These are phyloP conservation scores for Russula sp. DNA, from an alignment of 768 basidiomycete genomes.

Conservation along the genomic window DNA sequence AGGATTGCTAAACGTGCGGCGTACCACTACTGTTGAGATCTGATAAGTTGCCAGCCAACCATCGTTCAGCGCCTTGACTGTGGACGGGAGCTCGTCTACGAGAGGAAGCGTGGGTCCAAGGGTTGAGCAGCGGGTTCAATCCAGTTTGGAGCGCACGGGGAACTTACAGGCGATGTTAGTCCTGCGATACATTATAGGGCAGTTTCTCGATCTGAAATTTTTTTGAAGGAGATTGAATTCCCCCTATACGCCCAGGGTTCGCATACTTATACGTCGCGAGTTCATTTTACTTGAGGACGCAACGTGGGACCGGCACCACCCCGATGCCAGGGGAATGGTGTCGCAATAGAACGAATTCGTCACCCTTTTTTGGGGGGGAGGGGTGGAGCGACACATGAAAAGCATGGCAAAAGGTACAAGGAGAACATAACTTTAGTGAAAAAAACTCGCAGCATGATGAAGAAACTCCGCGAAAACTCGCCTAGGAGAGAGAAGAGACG, in stretches of 20 bases:
- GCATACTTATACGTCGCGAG: constrained; percentile 4
- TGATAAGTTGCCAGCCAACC: constrained; percentile 19
- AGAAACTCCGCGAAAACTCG: constrained; percentile 1
- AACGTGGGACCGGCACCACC: constrained; percentile 3
- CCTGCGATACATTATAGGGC: constrained; percentile 3
- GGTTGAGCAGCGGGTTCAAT: too few relatives aligned
- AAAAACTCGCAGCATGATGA: too few relatives aligned
- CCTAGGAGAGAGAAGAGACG: too few relatives aligned
- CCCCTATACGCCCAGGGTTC: neutral
- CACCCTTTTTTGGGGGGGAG: neutral
- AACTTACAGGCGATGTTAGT: constrained; percentile 20
- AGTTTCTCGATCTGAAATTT: neutral
- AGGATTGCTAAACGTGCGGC: too few relatives aligned
- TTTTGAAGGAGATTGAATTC: neutral
- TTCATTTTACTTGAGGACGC: constrained; percentile 1
- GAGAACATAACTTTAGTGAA: neutral
- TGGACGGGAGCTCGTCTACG: constrained; percentile 19
- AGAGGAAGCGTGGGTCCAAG: neutral
- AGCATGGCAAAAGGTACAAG: neutral
- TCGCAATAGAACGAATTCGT: neutral
- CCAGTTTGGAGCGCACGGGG: neutral
- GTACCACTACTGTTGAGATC: constrained; percentile 12
- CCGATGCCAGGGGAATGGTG: neutral
- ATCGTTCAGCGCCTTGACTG: constrained; percentile 18
- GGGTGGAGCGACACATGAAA: neutral